These are phyloP conservation scores for Mortierella sp. DNA, from an alignment of 371 early-diverging fungal genomes.

Conservation along the genomic window DNA sequence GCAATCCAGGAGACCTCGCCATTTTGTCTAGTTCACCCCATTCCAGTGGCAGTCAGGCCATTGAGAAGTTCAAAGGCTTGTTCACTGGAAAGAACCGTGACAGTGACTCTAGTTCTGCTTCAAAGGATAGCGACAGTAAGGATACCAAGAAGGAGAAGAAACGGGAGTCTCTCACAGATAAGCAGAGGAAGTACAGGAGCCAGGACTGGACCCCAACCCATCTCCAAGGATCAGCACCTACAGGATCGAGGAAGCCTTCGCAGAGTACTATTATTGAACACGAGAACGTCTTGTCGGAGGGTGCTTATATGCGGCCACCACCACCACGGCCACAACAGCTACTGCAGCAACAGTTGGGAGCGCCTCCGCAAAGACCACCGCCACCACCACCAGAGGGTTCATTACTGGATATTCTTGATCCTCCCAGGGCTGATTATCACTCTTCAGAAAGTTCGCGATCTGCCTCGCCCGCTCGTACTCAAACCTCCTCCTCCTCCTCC, in stretches of 20 bases:
- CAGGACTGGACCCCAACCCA: slow-evolving; percentile 26
- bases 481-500: slow-evolving; percentile 21
- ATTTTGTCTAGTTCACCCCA: neutral
- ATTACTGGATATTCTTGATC: slow-evolving; percentile 45
- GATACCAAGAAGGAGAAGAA: slow-evolving; percentile 22
- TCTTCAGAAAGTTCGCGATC: slow-evolving; percentile 31
- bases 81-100: slow-evolving; percentile 37
- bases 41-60: slow-evolving; percentile 18
- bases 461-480: slow-evolving; percentile 26
- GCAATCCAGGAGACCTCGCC: slow-evolving; percentile 42
- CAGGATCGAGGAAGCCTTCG: slow-evolving; percentile 11
- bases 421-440: slow-evolving; percentile 15
- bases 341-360: slow-evolving; percentile 4
- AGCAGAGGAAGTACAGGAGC: slow-evolving; percentile 45
- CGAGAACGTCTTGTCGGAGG: slow-evolving; percentile 6
- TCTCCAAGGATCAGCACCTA: slow-evolving; percentile 12
- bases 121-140: slow-evolving; percentile 10
- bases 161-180: slow-evolving; percentile 37
- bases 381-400: slow-evolving; percentile 46
- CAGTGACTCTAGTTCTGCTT: slow-evolving; percentile 6
- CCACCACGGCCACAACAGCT: slow-evolving; percentile 16
- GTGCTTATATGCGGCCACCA: slow-evolving; percentile 19
- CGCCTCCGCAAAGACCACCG: slow-evolving; percentile 30
- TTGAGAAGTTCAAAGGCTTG: slow-evolving; percentile 43
- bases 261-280: slow-evolving; percentile 18